These are phyloP conservation scores for Acanthamoeba healyi DNA, from an alignment of 208 protist species.

Conservation along the genomic window DNA sequence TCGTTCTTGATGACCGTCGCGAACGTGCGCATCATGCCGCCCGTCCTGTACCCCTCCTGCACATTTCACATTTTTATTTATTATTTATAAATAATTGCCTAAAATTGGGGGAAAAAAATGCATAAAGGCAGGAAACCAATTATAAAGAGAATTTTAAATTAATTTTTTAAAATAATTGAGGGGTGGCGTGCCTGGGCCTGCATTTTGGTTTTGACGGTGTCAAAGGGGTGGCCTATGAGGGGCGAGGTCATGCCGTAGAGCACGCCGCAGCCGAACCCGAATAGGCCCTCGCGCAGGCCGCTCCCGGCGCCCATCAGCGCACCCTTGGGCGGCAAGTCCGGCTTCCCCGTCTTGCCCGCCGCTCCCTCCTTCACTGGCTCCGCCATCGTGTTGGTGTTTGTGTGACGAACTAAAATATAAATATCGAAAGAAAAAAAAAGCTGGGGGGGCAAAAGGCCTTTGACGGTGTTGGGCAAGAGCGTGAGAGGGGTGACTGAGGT, in stretches of 20 bases:
- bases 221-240: slow-evolving; percentile 76
- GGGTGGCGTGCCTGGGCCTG: slow-evolving; percentile 54
- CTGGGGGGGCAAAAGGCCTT: too few species aligned
- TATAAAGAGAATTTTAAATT: neutral
- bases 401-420: too few species aligned
- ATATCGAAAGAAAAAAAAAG: too few species aligned
- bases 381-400: too few species aligned
- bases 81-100: neutral
- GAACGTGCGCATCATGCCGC: slow-evolving; percentile 72
- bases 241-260: slow-evolving; percentile 76
- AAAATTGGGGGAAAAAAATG: slow-evolving; percentile 11
- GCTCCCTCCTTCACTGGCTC: neutral
- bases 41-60: slow-evolving; percentile 49
- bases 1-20: slow-evolving; percentile 73
- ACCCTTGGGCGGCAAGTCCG: slow-evolving; percentile 44
- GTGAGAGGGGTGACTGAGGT: too few species aligned
- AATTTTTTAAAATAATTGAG: neutral
- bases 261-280: slow-evolving; percentile 77
- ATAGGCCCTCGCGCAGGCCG: slow-evolving; percentile 30
- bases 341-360: neutral
- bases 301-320: slow-evolving; percentile 56
- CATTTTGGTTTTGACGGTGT: slow-evolving; percentile 81
- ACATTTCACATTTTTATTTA: neutral
- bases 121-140: neutral
- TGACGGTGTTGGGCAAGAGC: too few species aligned